A percentile compares a stretch with the other conserved stretches of the same genome.
Conservation (phyloP, 1,284 basidiomycete species). For the Marasmius oreades region DNA sequence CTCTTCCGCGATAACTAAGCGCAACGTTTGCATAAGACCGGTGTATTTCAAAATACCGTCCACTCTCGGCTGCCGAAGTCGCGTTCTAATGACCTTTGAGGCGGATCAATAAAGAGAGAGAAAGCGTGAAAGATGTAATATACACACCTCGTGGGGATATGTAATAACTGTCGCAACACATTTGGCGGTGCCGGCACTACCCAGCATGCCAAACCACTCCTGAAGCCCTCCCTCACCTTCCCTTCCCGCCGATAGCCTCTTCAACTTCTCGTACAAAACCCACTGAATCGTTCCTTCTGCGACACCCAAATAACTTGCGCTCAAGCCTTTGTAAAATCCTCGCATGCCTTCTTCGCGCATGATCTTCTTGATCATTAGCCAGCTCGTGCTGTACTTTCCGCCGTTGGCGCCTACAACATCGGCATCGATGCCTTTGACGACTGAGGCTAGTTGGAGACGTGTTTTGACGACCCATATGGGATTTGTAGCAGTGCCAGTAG, state of each 20-base stretch:
- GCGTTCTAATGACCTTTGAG: constrained; percentile 81
- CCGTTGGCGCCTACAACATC: constrained; percentile 19
- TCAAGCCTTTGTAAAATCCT: constrained; percentile 94
- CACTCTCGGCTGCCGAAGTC: constrained; percentile 82
- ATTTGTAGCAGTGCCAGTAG: constrained; percentile 90
- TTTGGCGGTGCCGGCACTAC: constrained; percentile 92
- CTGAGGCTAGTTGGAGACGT: constrained; percentile 71
- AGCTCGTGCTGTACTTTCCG: constrained; percentile 29
- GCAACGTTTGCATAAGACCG: constrained; percentile 83
- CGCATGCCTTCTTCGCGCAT: constrained; percentile 77
- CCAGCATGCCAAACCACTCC: constrained; percentile 82
- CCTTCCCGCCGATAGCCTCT: constrained; percentile 53
- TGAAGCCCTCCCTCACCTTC: constrained; percentile 52
- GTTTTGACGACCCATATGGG: constrained; percentile 99
- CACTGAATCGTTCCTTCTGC: constrained; percentile 98
- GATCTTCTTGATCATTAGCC: constrained; percentile 69
- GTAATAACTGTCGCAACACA: constrained; percentile 91
- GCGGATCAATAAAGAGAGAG: constrained; percentile 1
- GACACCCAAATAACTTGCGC: constrained; percentile 93
- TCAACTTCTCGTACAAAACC: constrained; percentile 91
- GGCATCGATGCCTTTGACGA: constrained; percentile 18
- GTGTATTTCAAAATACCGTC: constrained; percentile 82
- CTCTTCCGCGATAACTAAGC: constrained; percentile 87
- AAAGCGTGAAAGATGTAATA: not conserved
- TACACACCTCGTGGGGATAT: constrained; percentile 88